Evolutionary conservation across 176 grass and related monocot genomes (phyloP).

Genomic region (Triticum dicoccoides): DNA sequence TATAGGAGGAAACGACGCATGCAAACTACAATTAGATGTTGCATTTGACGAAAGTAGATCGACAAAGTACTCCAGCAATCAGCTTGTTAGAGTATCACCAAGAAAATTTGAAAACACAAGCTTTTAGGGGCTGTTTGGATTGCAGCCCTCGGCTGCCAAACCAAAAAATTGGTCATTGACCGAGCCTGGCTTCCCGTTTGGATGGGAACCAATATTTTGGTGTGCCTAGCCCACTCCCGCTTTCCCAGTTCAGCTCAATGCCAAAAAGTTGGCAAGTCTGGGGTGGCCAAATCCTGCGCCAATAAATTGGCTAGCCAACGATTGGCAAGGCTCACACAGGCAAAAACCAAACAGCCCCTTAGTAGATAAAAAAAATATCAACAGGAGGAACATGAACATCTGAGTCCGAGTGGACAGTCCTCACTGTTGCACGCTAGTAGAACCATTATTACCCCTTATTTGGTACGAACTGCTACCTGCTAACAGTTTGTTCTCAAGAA

Average conservation of each 20-base stretch:
- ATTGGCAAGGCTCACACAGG: too few species aligned
- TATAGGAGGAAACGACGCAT: background rate
- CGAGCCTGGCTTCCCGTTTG: too few species aligned
- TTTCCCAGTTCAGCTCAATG: too few species aligned
- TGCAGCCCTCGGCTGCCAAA: too few species aligned
- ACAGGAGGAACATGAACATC: conserved; percentile 8
- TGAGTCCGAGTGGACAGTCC: background rate
- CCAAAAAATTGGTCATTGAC: too few species aligned
- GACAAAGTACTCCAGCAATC: background rate
- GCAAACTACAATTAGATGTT: background rate
- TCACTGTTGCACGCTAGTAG: background rate
- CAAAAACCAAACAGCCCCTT: too few species aligned
- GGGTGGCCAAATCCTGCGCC: too few species aligned
- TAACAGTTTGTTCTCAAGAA: background rate
- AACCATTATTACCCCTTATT: background rate
- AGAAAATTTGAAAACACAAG: background rate
- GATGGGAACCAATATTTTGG: too few species aligned
- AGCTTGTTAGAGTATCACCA: background rate
- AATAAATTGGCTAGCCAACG: too few species aligned
- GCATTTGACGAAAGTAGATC: background rate
- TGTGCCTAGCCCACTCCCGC: too few species aligned
- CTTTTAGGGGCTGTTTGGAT: background rate
- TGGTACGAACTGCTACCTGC: background rate
- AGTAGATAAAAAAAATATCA: background rate
- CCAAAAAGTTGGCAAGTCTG: too few species aligned